Base-by-base conservation (phyloP, 108 stramenopile genomes). In the Cyclostephanos invisitatus region DNA sequence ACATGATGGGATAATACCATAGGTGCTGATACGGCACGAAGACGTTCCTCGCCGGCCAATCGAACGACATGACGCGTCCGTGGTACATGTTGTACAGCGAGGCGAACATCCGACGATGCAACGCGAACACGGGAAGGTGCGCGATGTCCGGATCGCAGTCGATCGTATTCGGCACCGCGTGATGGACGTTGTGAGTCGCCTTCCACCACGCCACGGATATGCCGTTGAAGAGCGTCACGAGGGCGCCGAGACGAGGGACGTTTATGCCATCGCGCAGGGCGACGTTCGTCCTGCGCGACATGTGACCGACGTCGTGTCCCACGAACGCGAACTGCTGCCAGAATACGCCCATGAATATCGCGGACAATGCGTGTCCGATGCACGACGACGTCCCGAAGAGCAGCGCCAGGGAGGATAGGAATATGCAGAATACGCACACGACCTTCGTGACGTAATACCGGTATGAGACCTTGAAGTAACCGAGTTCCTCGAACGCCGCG, bases 131-230 rank as follows among this genome's bases (percentile, higher is more conserved):
- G 0, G 96, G 96, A 65, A 97, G 59, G 70, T 97, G 96, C 50
- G 96, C 95, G 72, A 97, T 97, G 80, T 97, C 95, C n/a, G 96
- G 96, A 77, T 97, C 96, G 70, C 89, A 75, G 54, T 95, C 86
- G 10, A 96, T 72, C 37, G 85, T 81, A 73, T 97, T 97, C 51
- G 83, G 84, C n/a, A 90, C 91, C 46, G 91, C 85, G 67, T 97
- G 96, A 74, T 97, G 96, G 18, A 91, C 86, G 70, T 97, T 94
- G 76, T 97, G 96, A 8, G 84, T 88, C 68, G 84, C 89, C 73
- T 96, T 97, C 96, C 96, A 97, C 96, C 96, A 97, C 24, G 86
- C 83, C 0, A 94, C 79, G 4, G 84, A 83, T 56, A 97, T 93
- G 0, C 96, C 96, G 38, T 83, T 85, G 61, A 85, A 77, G 58